A percentile compares a stretch with the other conserved stretches of the same genome.
Evolutionary conservation across 257 asterid species (phyloP).

Genomic region (Lavandula angustifolia): DNA sequence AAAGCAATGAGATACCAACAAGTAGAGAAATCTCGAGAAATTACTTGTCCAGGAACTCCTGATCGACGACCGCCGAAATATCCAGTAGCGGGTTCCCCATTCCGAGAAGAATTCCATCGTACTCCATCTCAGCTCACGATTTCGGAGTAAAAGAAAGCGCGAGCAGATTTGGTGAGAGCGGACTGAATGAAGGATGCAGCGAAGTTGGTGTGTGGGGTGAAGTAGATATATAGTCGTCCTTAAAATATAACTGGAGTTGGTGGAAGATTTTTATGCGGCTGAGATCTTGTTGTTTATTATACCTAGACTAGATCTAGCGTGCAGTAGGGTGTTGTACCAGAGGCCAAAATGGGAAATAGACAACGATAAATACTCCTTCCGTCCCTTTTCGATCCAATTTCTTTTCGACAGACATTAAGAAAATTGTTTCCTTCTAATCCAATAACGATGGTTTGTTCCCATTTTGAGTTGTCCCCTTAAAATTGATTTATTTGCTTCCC

Average conservation of each 20-base stretch:
- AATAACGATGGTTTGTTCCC: too few species aligned
- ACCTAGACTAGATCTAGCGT: not conserved
- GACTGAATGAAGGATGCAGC: conserved; percentile 11
- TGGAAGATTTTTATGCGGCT: conserved; percentile 8
- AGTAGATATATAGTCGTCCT: conserved; percentile 4
- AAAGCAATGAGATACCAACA: conserved; percentile 16
- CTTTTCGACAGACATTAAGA: too few species aligned
- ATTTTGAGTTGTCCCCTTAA: too few species aligned
- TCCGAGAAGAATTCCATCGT: conserved; percentile 75
- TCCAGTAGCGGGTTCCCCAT: conserved; percentile 95
- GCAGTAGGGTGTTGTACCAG: conserved; percentile 12
- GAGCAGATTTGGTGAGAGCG: not conserved
- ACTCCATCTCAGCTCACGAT: conserved; percentile 48
- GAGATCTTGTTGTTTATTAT: not conserved
- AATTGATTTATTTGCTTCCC: too few species aligned
- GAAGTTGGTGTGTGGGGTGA: conserved; percentile 23
- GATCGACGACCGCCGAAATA: conserved; percentile 84
- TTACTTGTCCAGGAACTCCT: conserved; percentile 80
- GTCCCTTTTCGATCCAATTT: too few species aligned
- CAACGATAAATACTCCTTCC: too few species aligned
- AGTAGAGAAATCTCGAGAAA: conserved; percentile 1
- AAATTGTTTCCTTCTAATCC: too few species aligned
- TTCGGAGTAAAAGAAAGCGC: conserved; percentile 25
- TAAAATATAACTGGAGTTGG: not conserved
- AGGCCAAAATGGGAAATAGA: conserved; percentile 5